Base-by-base conservation (phyloP, 2,329 filamentous ascomycete genomes). In the Myriosclerotinia duriaeana region DNA sequence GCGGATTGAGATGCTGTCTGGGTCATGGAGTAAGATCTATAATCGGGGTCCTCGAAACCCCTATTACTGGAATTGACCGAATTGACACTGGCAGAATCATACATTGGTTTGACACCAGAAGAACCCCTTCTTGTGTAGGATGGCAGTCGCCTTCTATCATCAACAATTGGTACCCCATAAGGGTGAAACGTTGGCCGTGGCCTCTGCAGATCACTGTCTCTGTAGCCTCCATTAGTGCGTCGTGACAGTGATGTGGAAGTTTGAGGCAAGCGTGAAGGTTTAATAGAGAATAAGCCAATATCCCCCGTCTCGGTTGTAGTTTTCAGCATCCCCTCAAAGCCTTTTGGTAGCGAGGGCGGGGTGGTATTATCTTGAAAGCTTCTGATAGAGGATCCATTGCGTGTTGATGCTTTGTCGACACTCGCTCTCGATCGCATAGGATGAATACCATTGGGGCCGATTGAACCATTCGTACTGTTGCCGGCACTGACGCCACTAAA, bases 301-400 rank as follows among this genome's bases (percentile, higher is more conserved):
- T 89, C 85, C n/a, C 86, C 86, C 11, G 85, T 87, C 73, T 89
- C 87, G 0, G 86, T 88, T 1, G 84, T 87, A 4, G 83, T 88
- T 77, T 85, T 88, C 67, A 89, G 78, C 86, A 89, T 88, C 74
- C 85, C 83, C 71, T 87, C 82, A n/a, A 88, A 77, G 2, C 83
- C 83, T 6, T 82, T 84, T 0, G 85, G 83, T 1, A 74, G 46
- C 79, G 83, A 55, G 77, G 78, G 17, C 82, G 78, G 61, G 83
- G 76, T 38, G 75, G 74, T 40, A 77, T 70, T 71, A 56, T 74
- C 72, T 40, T 68, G 63, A 73, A 65, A 81, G 81, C 65, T 82
- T 79, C 60, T 80, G 79, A 64, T 54, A 30, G 67, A 82, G 76
- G 70, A 77, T 79, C 66, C 79, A 70, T 70, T 66, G 14, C 65